phyloP scores from a whole-genome alignment of 1,284 basidiomycete genomes.

The Naganishia sp. region DNA sequence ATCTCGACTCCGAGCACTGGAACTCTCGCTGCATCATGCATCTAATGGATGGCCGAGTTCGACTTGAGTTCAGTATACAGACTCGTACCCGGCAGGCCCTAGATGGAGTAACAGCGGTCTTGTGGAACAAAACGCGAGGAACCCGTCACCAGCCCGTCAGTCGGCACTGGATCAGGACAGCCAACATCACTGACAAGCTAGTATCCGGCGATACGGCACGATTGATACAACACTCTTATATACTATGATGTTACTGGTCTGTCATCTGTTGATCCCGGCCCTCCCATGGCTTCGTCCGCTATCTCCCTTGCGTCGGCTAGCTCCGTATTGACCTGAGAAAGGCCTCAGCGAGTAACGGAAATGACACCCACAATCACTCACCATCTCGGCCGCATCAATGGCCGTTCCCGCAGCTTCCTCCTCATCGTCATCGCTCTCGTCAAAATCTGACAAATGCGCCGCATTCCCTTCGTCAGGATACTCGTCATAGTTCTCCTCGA shows the following conservation, averaged over 20 bases:
- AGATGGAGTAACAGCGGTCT: no score
- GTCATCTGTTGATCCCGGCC: conserved; percentile 2
- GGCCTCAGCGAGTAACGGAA: not conserved
- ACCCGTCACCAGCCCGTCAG: no score
- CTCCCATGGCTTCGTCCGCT: conserved; percentile 6
- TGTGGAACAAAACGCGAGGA: no score
- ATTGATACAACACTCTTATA: not conserved
- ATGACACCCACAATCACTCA: not conserved
- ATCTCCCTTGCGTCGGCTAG: conserved; percentile 1
- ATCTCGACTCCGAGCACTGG: no score
- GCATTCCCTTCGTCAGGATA: conserved; percentile 33
- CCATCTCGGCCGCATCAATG: conserved; percentile 21
- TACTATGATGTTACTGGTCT: not conserved
- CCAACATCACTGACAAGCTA: no score
- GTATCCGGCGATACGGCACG: no score
- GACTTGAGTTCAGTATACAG: no score
- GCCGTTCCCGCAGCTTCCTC: conserved; percentile 20
- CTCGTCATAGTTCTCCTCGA: conserved; percentile 33
- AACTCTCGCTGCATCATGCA: no score
- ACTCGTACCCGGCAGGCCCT: no score
- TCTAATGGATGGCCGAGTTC: no score
- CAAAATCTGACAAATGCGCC: conserved; percentile 13
- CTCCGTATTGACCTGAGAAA: conserved; percentile 4
- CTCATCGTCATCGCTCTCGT: conserved; percentile 17
- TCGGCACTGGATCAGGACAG: no score